Conservation (phyloP, 2,329 filamentous ascomycete species). For the Colletotrichum costaricense region DNA sequence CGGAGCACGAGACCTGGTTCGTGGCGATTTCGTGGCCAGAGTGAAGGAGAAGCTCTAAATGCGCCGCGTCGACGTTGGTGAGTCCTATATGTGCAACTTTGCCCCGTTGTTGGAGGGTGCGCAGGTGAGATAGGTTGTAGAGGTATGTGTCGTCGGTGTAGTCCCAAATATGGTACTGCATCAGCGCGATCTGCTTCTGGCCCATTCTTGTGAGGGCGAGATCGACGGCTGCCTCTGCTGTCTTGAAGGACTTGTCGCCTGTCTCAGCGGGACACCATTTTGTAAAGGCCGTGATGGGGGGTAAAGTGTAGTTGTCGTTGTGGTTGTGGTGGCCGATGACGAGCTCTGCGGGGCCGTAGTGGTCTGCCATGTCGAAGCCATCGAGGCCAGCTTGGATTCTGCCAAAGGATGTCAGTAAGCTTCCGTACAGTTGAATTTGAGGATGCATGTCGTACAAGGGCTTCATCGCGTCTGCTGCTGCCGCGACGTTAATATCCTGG, state of each 20-base stretch:
- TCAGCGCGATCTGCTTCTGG: constrained; percentile 4
- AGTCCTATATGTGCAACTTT: constrained; percentile 15
- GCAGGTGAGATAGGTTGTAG: constrained; percentile 20
- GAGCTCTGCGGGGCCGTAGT: constrained; percentile 41
- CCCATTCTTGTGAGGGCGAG: constrained; percentile 4
- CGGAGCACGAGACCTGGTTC: constrained; percentile 30
- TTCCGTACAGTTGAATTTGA: too few relatives aligned
- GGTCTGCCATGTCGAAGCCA: constrained; percentile 50
- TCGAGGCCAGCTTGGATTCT: constrained; percentile 40
- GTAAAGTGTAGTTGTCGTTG: not conserved
- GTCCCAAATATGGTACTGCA: constrained; percentile 30
- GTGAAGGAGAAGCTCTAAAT: constrained; percentile 16
- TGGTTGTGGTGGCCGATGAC: constrained; percentile 17
- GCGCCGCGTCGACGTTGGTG: constrained; percentile 29
- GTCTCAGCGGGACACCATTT: constrained; percentile 30
- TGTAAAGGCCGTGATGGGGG: constrained; percentile 14
- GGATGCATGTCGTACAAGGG: not conserved
- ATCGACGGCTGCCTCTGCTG: constrained; percentile 16
- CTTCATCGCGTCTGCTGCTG: constrained; percentile 12
- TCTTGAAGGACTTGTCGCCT: constrained; percentile 8
- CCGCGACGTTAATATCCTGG: constrained; percentile 4
- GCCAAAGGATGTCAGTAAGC: not conserved
- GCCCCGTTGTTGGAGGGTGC: not conserved
- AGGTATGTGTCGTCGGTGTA: constrained; percentile 28
- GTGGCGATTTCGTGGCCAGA: constrained; percentile 13